Evolutionary conservation across 2,329 filamentous ascomycete species (phyloP).

Genomic region (Paecilomyces sp.): DNA sequence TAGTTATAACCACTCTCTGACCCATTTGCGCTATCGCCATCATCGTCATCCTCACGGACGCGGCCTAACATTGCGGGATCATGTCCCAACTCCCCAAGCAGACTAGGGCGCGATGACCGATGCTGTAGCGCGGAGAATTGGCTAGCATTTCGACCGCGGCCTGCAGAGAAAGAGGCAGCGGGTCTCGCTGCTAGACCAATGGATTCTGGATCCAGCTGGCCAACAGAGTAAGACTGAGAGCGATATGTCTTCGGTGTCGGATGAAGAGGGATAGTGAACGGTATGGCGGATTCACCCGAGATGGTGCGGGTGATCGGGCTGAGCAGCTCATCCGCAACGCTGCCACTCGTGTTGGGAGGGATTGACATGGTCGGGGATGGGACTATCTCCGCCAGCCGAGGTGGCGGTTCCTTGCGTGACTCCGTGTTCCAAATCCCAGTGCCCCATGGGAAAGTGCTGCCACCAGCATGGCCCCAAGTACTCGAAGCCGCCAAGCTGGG

Average conservation of each 20-base stretch:
- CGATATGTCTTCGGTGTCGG: constrained; percentile 89
- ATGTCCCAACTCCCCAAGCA: constrained; percentile 39
- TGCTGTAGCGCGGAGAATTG: constrained; percentile 67
- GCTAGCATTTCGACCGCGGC: constrained; percentile 30
- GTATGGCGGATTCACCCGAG: constrained; percentile 54
- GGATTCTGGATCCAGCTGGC: constrained; percentile 69
- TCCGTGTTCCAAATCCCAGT: constrained; percentile 77
- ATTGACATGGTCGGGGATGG: constrained; percentile 64
- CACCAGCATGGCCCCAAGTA: constrained; percentile 40
- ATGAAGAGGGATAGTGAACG: constrained; percentile 80
- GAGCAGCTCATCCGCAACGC: constrained; percentile 49
- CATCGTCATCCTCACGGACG: constrained; percentile 43
- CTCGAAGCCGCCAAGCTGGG: constrained; percentile 32
- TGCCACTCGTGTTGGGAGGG: constrained; percentile 42
- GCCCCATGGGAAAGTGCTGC: constrained; percentile 59
- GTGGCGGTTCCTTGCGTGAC: constrained; percentile 64
- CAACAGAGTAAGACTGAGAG: constrained; percentile 94
- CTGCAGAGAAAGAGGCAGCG: constrained; percentile 18
- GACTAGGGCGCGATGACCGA: constrained; percentile 59
- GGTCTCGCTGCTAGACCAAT: constrained; percentile 25
- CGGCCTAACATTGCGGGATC: constrained; percentile 40
- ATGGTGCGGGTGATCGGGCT: constrained; percentile 39
- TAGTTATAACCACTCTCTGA: constrained; percentile 32
- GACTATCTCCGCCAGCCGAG: constrained; percentile 66
- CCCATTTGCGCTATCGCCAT: constrained; percentile 30